A percentile compares a stretch with the other conserved stretches of the same genome.
Conservation (phyloP, 768 basidiomycete genomes). For the Tylopilus sp. region DNA sequence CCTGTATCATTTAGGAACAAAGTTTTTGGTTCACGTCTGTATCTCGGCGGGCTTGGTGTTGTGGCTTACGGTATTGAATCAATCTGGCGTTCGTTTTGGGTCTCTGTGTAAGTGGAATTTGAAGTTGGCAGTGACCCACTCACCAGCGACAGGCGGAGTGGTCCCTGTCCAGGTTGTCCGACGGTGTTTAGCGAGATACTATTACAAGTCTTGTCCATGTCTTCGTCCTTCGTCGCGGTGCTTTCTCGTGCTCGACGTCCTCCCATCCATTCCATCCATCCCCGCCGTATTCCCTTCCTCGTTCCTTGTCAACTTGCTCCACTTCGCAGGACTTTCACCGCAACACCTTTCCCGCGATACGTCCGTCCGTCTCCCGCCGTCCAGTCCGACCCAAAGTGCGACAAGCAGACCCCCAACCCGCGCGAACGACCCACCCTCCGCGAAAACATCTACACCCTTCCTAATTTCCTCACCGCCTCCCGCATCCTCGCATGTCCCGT, state of each 20-base stretch:
- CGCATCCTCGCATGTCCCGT: slow-evolving; percentile 87
- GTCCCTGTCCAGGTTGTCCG: too few species aligned
- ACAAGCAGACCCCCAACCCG: slow-evolving; percentile 1
- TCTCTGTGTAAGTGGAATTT: too few species aligned
- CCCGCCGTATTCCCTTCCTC: not conserved
- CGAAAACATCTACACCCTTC: slow-evolving; percentile 93
- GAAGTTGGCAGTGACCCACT: too few species aligned
- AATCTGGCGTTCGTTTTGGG: too few species aligned
- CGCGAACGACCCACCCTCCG: slow-evolving; percentile 38
- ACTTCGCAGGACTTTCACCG: slow-evolving; percentile 11
- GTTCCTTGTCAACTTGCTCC: not conserved
- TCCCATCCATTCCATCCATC: not conserved
- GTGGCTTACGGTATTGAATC: too few species aligned
- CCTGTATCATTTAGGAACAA: too few species aligned
- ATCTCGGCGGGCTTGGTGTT: too few species aligned
- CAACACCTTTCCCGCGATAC: slow-evolving; percentile 13
- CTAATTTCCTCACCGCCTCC: slow-evolving; percentile 85
- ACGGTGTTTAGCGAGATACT: too few species aligned
- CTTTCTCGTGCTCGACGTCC: slow-evolving; percentile 7
- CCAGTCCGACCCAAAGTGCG: slow-evolving; percentile 2
- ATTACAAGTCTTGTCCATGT: not conserved
- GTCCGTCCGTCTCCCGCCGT: slow-evolving; percentile 8
- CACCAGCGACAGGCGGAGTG: too few species aligned
- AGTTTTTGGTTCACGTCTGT: too few species aligned
- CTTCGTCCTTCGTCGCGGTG: slow-evolving; percentile 3